Evolutionary conservation across 306 rosid genomes (phyloP).

Genomic region (Malus sieversii): DNA sequence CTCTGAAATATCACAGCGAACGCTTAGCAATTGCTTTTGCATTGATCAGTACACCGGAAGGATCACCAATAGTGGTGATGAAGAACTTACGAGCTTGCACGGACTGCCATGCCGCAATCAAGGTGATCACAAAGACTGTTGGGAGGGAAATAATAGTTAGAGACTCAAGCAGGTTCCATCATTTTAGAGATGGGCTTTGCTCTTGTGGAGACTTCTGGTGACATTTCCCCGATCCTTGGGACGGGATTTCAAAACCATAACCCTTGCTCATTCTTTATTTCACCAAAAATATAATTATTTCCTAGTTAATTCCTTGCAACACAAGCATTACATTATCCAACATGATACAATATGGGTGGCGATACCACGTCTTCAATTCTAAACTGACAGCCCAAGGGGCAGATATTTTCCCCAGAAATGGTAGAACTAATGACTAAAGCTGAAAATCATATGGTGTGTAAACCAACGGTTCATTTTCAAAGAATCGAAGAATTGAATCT

Average conservation of each 20-base stretch:
- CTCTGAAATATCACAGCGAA: conserved; percentile 78
- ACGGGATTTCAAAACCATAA: background rate
- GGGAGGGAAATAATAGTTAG: conserved; percentile 59
- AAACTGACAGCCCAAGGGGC: conserved; percentile 2
- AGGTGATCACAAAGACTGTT: conserved; percentile 52
- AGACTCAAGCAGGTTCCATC: conserved; percentile 78
- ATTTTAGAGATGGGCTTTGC: conserved; percentile 61
- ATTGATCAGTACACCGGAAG: conserved; percentile 57
- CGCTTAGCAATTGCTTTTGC: conserved; percentile 91
- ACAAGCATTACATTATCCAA: background rate
- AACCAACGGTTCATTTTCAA: background rate
- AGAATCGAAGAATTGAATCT: background rate
- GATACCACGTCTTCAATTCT: conserved; percentile 8
- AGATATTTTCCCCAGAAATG: background rate
- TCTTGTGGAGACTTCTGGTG: conserved; percentile 76
- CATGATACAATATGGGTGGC: background rate
- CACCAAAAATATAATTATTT: background rate
- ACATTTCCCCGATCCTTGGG: background rate
- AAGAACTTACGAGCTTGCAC: conserved; percentile 80
- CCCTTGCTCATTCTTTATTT: background rate
- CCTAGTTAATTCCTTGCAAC: background rate
- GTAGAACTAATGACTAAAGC: background rate
- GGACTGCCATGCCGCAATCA: conserved; percentile 72
- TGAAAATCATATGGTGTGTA: background rate
- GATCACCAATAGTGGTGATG: conserved; percentile 71